phyloP scores from a whole-genome alignment of 352 stramenopile species.

The Globisporangium barbulae region DNA sequence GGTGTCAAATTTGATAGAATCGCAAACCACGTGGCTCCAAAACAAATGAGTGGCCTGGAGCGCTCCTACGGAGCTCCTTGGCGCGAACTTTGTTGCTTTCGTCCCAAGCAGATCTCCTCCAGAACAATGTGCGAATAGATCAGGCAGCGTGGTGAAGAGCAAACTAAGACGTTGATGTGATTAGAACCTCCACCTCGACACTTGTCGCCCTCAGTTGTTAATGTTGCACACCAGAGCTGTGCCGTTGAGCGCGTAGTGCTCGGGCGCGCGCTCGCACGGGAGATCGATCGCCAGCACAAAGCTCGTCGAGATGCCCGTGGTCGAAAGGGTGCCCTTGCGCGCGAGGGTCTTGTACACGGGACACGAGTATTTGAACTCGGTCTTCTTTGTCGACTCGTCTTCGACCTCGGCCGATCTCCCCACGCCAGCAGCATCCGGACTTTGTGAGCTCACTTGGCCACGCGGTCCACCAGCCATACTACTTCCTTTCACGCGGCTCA shows the following conservation, averaged over 20 bases:
- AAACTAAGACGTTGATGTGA: neutral
- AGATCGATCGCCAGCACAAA: constrained; percentile 91
- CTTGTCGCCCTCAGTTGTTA: neutral
- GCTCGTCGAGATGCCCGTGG: constrained; percentile 92
- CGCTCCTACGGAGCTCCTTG: neutral
- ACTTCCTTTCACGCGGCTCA: neutral
- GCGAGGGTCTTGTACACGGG: constrained; percentile 91
- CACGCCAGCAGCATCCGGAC: neutral
- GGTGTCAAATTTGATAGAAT: too few species aligned
- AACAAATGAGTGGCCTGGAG: neutral
- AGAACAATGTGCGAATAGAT: too few species aligned
- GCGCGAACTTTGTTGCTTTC: too few species aligned
- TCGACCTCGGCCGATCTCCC: neutral
- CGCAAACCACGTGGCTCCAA: neutral
- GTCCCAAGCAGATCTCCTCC: too few species aligned
- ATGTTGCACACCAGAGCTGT: constrained; percentile 85
- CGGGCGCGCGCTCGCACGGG: constrained; percentile 56
- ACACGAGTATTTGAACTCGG: constrained; percentile 65
- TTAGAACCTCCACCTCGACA: neutral
- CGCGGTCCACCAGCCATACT: neutral
- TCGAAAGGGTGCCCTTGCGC: constrained; percentile 88
- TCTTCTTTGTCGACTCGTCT: neutral
- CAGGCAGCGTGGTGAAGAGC: too few species aligned
- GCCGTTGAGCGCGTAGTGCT: constrained; percentile 90
- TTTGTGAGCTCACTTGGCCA: neutral